A percentile compares a stretch with the other conserved stretches of the same genome.
phyloP scores from a whole-genome alignment of 2,329 filamentous ascomycete species.

The Alternaria triticina region DNA sequence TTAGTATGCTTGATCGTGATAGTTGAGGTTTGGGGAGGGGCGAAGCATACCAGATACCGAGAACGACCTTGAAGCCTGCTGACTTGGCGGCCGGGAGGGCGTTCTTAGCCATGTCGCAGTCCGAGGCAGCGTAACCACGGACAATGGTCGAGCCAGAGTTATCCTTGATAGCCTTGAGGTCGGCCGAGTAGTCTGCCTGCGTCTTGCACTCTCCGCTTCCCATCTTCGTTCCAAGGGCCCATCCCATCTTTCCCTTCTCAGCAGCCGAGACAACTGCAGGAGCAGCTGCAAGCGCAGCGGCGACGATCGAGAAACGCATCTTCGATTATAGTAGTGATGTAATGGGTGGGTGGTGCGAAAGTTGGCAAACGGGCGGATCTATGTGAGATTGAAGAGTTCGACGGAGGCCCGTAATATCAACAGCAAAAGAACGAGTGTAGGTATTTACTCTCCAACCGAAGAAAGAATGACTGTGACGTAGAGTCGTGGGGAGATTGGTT shows the following conservation, averaged over 20 bases:
- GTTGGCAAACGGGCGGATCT: not conserved
- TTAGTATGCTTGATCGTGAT: not conserved
- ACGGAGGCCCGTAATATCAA: not conserved
- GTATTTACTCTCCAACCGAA: constrained; percentile 14
- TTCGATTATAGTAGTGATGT: constrained; percentile 10
- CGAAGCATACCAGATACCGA: constrained; percentile 68
- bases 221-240: constrained; percentile 70
- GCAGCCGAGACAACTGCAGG: constrained; percentile 58
- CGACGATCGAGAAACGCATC: constrained; percentile 47
- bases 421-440: constrained; percentile 20
- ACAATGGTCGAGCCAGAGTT: constrained; percentile 62
- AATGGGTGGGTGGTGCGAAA: not conserved
- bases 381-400: not conserved
- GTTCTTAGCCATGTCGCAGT: constrained; percentile 69
- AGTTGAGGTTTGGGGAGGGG: not conserved
- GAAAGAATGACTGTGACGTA: constrained; percentile 37
- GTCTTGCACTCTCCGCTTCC: constrained; percentile 66
- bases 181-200: constrained; percentile 66
- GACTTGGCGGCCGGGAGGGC: constrained; percentile 70
- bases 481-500: constrained; percentile 11
- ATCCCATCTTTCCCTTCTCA: constrained; percentile 63
- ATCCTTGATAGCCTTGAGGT: constrained; percentile 67
- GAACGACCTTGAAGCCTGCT: constrained; percentile 70
- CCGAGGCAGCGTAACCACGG: constrained; percentile 69
- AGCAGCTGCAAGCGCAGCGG: constrained; percentile 44